phyloP scores from a whole-genome alignment of 2,329 filamentous ascomycete genomes.

The Pyricularia sp. region DNA sequence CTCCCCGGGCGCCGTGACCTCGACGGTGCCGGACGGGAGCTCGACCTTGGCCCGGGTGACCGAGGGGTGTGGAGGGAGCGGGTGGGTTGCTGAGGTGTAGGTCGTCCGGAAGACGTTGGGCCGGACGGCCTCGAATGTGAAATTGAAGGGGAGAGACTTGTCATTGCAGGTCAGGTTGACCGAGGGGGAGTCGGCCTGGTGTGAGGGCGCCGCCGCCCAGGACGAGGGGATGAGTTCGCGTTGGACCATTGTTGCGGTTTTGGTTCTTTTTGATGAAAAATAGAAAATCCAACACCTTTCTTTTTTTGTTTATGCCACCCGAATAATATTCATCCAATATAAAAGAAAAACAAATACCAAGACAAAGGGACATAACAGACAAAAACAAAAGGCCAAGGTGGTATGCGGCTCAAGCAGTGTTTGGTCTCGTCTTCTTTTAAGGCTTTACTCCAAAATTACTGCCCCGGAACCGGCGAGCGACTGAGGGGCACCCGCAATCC shows the following conservation, averaged over 20 bases:
- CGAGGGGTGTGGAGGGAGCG: constrained; percentile 56
- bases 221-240: constrained; percentile 14
- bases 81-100: constrained; percentile 52
- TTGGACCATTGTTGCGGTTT: constrained; percentile 14
- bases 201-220: constrained; percentile 11
- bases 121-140: constrained; percentile 53
- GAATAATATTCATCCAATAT: not conserved
- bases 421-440: not conserved
- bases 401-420: not conserved
- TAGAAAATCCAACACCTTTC: not conserved
- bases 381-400: not conserved
- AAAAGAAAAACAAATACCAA: not conserved
- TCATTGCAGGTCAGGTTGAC: constrained; percentile 28
- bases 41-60: constrained; percentile 32
- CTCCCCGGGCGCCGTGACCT: constrained; percentile 20
- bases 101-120: constrained; percentile 59
- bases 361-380: not conserved
- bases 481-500: not conserved
- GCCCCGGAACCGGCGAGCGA: not conserved
- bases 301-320: not conserved
- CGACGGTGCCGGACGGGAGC: constrained; percentile 21
- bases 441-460: not conserved
- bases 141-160: constrained; percentile 34
- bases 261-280: constrained; percentile 6
- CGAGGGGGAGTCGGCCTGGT: constrained; percentile 17